These are phyloP conservation scores for Ceratocystis colombiana DNA, from an alignment of 2,329 filamentous ascomycete species.

Conservation along the genomic window DNA sequence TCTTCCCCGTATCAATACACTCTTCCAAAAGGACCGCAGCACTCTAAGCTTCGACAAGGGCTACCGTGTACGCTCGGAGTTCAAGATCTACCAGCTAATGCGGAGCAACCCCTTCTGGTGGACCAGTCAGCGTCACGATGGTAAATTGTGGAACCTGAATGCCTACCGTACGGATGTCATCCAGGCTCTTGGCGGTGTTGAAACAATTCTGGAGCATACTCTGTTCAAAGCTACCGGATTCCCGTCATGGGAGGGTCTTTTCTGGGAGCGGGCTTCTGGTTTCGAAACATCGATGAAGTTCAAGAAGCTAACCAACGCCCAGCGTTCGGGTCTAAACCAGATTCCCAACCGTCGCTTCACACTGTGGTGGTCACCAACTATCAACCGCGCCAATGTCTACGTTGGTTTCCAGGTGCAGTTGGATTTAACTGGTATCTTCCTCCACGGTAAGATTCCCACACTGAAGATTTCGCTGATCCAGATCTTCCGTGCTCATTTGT, in stretches of 20 bases:
- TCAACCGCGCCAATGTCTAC: constrained; percentile 93
- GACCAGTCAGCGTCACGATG: constrained; percentile 94
- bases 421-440: constrained; percentile 94
- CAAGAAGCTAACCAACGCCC: constrained; percentile 96
- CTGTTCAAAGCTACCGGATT: constrained; percentile 96
- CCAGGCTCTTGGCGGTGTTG: constrained; percentile 88
- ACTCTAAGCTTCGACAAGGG: constrained; percentile 98
- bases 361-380: constrained; percentile 91
- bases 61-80: constrained; percentile 88
- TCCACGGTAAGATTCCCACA: constrained; percentile 97
- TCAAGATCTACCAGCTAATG: constrained; percentile 98
- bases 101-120: constrained; percentile 99
- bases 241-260: constrained; percentile 91
- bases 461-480: constrained; percentile 97
- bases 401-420: constrained; percentile 99
- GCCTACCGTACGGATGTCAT: constrained; percentile 95
- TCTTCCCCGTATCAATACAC: constrained; percentile 91
- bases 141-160: constrained; percentile 95
- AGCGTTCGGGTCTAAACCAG: constrained; percentile 92
- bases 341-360: constrained; percentile 98
- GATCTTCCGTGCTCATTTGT: constrained; percentile 98
- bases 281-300: constrained; percentile 76
- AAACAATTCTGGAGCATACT: constrained; percentile 94
- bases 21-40: constrained; percentile 97
- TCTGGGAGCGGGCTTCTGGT: constrained; percentile 64